Conservation (phyloP, 1,139 yeast genomes). For the Diutina ranongensis region DNA sequence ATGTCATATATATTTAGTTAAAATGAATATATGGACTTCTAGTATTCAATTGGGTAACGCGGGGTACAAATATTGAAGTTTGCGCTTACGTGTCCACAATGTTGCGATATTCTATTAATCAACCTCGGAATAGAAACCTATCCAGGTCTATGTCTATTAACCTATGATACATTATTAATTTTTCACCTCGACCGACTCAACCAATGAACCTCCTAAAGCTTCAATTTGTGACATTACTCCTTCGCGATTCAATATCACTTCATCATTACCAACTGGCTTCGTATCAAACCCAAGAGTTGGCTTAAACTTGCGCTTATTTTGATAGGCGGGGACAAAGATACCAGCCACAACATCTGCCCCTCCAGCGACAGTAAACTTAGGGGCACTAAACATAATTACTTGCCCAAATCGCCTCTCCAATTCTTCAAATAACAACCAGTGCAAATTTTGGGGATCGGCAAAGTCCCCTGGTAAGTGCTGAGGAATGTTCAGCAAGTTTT, state of each 20-base stretch:
- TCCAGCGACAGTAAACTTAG: slow-evolving; percentile 37
- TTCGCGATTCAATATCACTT: slow-evolving; percentile 61
- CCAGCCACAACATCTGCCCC: slow-evolving; percentile 62
- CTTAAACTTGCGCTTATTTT: slow-evolving; percentile 54
- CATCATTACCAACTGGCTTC: slow-evolving; percentile 46
- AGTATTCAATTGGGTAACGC: too few relatives aligned
- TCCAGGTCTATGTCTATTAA: background rate
- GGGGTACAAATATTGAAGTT: too few relatives aligned
- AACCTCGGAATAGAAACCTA: too few relatives aligned
- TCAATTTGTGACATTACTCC: slow-evolving; percentile 65
- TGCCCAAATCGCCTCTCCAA: slow-evolving; percentile 45
- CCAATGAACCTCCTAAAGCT: slow-evolving; percentile 59
- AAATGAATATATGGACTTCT: too few relatives aligned
- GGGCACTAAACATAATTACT: slow-evolving; percentile 49
- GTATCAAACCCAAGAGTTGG: slow-evolving; percentile 72
- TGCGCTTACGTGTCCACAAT: too few relatives aligned
- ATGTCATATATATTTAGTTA: too few relatives aligned
- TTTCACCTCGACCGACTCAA: slow-evolving; percentile 9
- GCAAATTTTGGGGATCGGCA: slow-evolving; percentile 41
- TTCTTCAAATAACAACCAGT: slow-evolving; percentile 41
- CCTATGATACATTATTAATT: slow-evolving; percentile 6
- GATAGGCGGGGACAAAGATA: slow-evolving; percentile 57
- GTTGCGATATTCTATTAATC: too few relatives aligned
- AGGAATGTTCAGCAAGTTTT: slow-evolving; percentile 39
- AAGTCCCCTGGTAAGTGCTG: slow-evolving; percentile 35